These are phyloP conservation scores for Annona cherimola DNA, from an alignment of 164 flowering plant species.

Conservation along the genomic window DNA sequence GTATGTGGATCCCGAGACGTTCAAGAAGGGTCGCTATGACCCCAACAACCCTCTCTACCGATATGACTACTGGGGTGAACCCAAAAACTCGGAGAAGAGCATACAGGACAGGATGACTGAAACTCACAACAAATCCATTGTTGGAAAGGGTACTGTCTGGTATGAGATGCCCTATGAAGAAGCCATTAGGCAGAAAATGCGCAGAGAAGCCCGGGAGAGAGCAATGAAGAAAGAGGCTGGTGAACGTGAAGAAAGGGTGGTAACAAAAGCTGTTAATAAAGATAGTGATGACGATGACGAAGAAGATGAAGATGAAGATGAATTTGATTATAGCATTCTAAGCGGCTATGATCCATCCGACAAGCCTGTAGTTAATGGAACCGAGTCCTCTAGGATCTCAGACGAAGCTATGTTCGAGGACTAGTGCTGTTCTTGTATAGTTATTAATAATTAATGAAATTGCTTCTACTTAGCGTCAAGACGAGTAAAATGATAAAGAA, in stretches of 20 bases:
- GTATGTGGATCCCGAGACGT: constrained; percentile 49
- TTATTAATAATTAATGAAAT: constrained; percentile 3
- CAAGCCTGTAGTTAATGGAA: constrained; percentile 70
- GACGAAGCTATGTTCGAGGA: constrained; percentile 66
- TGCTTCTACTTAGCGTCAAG: neutral
- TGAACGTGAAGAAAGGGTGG: neutral
- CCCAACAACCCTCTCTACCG: constrained; percentile 69
- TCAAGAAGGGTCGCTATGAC: constrained; percentile 75
- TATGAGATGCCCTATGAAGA: constrained; percentile 88
- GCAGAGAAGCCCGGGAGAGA: constrained; percentile 43
- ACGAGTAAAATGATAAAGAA: too few species aligned
- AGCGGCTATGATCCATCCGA: constrained; percentile 23
- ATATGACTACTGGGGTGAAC: constrained; percentile 97
- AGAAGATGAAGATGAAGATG: constrained; percentile 47
- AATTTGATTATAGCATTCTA: constrained; percentile 57
- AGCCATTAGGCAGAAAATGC: constrained; percentile 47
- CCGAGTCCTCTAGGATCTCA: constrained; percentile 54
- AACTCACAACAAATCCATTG: constrained; percentile 70
- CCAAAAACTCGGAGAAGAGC: constrained; percentile 87
- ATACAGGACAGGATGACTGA: constrained; percentile 59
- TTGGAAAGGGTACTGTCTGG: constrained; percentile 80
- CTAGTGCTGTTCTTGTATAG: constrained; percentile 16
- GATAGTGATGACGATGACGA: constrained; percentile 27
- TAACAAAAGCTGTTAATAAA: constrained; percentile 5
- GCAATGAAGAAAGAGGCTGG: constrained; percentile 18